Base-by-base conservation (phyloP, 371 early-diverging fungal species). In the Zopfochytrium polystomum region DNA sequence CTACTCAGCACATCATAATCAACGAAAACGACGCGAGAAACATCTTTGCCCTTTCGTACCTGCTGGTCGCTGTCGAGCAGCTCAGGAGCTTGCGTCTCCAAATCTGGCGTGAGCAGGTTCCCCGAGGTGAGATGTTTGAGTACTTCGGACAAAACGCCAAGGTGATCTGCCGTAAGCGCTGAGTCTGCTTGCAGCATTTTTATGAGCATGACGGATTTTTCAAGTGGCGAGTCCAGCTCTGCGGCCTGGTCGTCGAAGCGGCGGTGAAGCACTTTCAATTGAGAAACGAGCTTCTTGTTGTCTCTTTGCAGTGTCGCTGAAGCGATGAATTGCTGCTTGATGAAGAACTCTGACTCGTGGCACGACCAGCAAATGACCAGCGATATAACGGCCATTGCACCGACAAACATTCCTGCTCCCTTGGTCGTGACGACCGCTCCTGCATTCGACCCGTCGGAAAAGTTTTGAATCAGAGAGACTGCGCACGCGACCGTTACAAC, bases 21-120 rank as follows among this genome's bases (percentile, higher is more conserved):
- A 0, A n/a, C 0, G 0, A 5, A 26, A n/a, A n/a, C 25, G 0
- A 45, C 22, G 7, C 7, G n/a, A 54, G 26, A 7, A 9, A 9
- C 15, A 56, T 1, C 0, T 1, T 7, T 26, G 1, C 52, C 1
- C 42, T 67, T 68, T 67, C 18, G 15, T 58, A 74, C 77, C 67
- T 74, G 72, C 49, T 75, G 76, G 44, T 78, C 79, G 46, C 59
- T 73, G 58, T 76, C 76, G 64, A 74, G 47, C 22, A 65, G 57
- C 31, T 74, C 73, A 27, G 60, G 68, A 2, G 71, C 58, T 32
- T 69, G 73, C 20, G 63, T 66, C 53, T 77, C 80, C 58, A 80
- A 58, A 62, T 80, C 81, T n/a, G 81, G 81, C 4, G 77, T 64
- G 44, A 79, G 50, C 35, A 80, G 60, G 43, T 80, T 76, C 9